A percentile compares a stretch with the other conserved stretches of the same genome.
Evolutionary conservation across 2,329 filamentous ascomycete genomes (phyloP).

Genomic region (Sphaerulina vaccinii): DNA sequence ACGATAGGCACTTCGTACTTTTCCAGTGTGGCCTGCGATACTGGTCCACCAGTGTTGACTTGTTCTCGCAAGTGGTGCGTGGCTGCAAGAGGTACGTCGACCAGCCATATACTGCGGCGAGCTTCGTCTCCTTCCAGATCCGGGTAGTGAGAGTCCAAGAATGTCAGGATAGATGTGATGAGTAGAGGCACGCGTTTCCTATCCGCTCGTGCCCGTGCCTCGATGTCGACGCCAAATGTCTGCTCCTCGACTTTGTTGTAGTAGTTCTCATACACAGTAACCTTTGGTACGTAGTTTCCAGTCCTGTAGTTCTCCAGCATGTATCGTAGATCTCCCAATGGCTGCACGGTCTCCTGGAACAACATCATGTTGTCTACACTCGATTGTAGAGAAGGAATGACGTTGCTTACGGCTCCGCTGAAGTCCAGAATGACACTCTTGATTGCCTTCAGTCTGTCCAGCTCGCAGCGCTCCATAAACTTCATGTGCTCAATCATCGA

Average conservation of each 20-base stretch:
- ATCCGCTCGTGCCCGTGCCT: conserved; percentile 87
- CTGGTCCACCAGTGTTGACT: conserved; percentile 82
- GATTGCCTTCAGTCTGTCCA: conserved; percentile 94
- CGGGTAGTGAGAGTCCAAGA: conserved; percentile 93
- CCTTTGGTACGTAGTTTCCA: conserved; percentile 84
- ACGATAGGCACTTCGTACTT: conserved; percentile 94
- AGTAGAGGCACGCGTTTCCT: conserved; percentile 92
- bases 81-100: conserved; percentile 81
- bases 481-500: conserved; percentile 87
- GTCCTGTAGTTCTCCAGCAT: conserved; percentile 96
- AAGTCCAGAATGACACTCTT: conserved; percentile 98
- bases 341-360: conserved; percentile 98
- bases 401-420: conserved; percentile 94
- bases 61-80: conserved; percentile 79
- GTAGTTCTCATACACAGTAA: conserved; percentile 96
- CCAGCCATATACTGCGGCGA: conserved; percentile 86
- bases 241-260: conserved; percentile 98
- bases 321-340: conserved; percentile 83
- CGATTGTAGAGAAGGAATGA: conserved; percentile 92
- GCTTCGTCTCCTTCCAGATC: conserved; percentile 96
- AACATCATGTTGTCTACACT: conserved; percentile 98
- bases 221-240: conserved; percentile 97
- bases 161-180: conserved; percentile 89
- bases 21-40: conserved; percentile 72
- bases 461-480: conserved; percentile 95